Evolutionary conservation across 2,329 filamentous ascomycete species (phyloP), one percentile per base, ranked within the genome.

Genomic region (Ophiostoma ulmi): DNA sequence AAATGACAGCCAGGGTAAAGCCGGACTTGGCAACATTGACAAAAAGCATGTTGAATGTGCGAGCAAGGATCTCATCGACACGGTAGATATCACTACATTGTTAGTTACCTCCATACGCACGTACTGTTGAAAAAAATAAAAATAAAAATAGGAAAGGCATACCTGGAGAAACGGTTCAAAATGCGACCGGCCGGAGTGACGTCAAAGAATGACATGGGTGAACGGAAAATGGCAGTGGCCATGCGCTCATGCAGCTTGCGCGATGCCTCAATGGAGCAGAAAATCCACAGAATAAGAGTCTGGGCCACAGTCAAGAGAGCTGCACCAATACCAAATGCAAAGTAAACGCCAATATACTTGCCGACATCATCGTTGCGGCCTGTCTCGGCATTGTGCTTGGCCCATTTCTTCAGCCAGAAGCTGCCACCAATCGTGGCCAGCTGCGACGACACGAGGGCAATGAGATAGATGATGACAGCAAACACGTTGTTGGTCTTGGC

Each of bases 121-220:
- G 44, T 20, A 7, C 20, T 63, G 8, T 36, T 13, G 2, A 58
- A 26, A n/a, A 13, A 38, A 20, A 14, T n/a, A 48, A 17, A 1
- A 14, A 4, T 2, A n/a, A 3, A 13, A n/a, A 64, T 5, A 31
- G 31, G 3, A 31, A 31, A 31, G 14, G 39, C 35, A 64, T 64
- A 64, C 61, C 89, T 96, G 20, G 94, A 98, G 80, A 99, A 99
- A 70, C 95, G 87, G 79, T 99, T 99, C 72, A 99, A 84, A 76
- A 99, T 97, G 71, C 96, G 89, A n/a, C 95, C 95, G 73, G 94
- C 91, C 2, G 95, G 95, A 1, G 95, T 99, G 0, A 94, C 97
- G 79, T 99, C 96, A 76, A 99, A 99, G 82, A 99, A 99, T 76
- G 89, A 95, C 95, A 99, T 99, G 70, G 95, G 96, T 52, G 93